Conservation (phyloP, 495 filamentous ascomycete genomes). For the Penicillium turbatum region DNA sequence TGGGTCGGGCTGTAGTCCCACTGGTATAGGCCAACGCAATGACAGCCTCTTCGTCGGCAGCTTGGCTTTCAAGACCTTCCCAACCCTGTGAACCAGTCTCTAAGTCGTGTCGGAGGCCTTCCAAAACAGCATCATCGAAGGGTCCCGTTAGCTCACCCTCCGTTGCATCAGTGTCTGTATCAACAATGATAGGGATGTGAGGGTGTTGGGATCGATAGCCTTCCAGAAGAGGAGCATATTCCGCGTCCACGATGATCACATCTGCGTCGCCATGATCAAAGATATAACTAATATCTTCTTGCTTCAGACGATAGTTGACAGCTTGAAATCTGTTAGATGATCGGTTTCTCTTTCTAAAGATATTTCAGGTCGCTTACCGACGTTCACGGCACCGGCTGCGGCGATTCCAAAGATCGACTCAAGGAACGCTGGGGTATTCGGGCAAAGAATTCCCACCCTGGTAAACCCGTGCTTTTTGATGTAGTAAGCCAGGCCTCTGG, state of each 20-base stretch:
- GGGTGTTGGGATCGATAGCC: slow-evolving; percentile 56
- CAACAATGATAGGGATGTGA: slow-evolving; percentile 64
- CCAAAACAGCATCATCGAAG: slow-evolving; percentile 78
- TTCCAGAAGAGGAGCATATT: slow-evolving; percentile 68
- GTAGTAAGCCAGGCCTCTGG: slow-evolving; percentile 82
- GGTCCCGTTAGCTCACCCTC: slow-evolving; percentile 70
- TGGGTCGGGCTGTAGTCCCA: slow-evolving; percentile 87
- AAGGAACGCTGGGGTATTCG: slow-evolving; percentile 93
- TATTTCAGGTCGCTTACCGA: slow-evolving; percentile 46
- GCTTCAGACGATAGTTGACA: slow-evolving; percentile 87
- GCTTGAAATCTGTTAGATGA: slow-evolving; percentile 31
- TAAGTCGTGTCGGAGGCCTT: slow-evolving; percentile 69
- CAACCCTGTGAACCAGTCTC: slow-evolving; percentile 64
- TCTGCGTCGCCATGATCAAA: slow-evolving; percentile 82
- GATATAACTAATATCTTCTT: slow-evolving; percentile 86
- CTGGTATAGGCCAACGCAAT: slow-evolving; percentile 90
- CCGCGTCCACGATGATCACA: slow-evolving; percentile 79
- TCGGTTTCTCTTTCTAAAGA: not conserved
- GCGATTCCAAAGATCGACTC: slow-evolving; percentile 86
- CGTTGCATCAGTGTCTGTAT: slow-evolving; percentile 77
- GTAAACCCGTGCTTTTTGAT: slow-evolving; percentile 64
- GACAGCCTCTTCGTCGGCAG: slow-evolving; percentile 67
- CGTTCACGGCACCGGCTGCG: slow-evolving; percentile 76
- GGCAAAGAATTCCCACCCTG: slow-evolving; percentile 73
- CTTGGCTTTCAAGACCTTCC: slow-evolving; percentile 66